Conservation (phyloP, 495 filamentous ascomycete species). For the Cenococcum geophilum region DNA sequence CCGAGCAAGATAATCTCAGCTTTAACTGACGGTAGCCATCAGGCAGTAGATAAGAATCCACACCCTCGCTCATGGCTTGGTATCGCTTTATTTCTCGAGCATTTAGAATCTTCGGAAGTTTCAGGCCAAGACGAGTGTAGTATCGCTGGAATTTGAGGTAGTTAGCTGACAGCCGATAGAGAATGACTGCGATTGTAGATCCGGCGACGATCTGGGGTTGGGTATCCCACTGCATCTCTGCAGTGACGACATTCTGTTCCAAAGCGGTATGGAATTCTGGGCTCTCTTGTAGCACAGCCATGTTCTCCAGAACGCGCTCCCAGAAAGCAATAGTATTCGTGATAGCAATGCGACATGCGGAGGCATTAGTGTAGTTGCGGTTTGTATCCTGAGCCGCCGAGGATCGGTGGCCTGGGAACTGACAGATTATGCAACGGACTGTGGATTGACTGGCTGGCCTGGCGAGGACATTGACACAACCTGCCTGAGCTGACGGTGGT, state of each 20-base stretch:
- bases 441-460: neutral
- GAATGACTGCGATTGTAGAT: conserved; percentile 6
- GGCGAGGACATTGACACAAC: conserved; percentile 16
- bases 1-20: neutral
- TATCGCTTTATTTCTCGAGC: neutral
- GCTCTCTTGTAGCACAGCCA: conserved; percentile 4
- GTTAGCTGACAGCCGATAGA: conserved; percentile 8
- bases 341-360: conserved; percentile 13
- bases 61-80: neutral
- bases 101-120: conserved; percentile 2
- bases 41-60: neutral
- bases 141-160: conserved; percentile 17
- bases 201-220: neutral
- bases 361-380: neutral
- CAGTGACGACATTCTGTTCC: neutral
- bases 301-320: conserved; percentile 7
- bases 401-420: conserved; percentile 12
- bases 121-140: conserved; percentile 8
- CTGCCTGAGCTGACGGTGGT: neutral
- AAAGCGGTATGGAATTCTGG: conserved; percentile 8
- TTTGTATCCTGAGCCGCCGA: no score
- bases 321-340: conserved; percentile 15
- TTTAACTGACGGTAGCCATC: neutral
- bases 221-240: conserved; percentile 17
- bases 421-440: conserved; percentile 14